A percentile compares a stretch with the other conserved stretches of the same genome.
phyloP scores from a whole-genome alignment of 140 eudicot species.

The Ambrosia hybrid region DNA sequence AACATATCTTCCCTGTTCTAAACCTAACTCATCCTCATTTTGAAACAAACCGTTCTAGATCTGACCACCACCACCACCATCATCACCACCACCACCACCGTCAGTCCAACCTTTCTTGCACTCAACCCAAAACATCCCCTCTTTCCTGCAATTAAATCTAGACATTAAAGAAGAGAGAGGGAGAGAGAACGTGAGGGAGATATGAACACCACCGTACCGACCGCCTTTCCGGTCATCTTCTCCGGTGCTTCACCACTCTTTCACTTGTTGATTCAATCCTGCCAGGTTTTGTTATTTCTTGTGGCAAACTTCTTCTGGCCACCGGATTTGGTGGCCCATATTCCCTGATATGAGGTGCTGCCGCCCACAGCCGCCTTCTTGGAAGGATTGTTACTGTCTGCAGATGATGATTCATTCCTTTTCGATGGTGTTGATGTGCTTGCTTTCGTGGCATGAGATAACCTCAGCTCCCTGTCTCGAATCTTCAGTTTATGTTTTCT shows the following conservation, averaged over 20 bases:
- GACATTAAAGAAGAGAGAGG: no score
- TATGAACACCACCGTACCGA: no score
- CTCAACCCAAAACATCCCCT: no score
- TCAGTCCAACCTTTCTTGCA: no score
- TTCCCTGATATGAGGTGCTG: conserved; percentile 35
- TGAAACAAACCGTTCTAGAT: no score
- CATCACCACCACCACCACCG: no score
- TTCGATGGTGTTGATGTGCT: conserved; percentile 44
- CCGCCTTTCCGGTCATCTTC: no score
- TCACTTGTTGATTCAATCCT: conserved; percentile 35
- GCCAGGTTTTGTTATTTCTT: conserved; percentile 15
- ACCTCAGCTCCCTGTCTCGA: conserved; percentile 80
- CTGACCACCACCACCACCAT: no score
- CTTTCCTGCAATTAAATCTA: no score
- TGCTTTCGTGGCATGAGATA: conserved; percentile 69
- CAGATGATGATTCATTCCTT: conserved; percentile 37
- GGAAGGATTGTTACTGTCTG: conserved; percentile 27
- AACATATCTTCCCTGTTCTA: no score
- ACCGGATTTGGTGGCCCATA: conserved; percentile 82
- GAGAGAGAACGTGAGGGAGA: no score
- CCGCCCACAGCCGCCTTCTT: conserved; percentile 37
- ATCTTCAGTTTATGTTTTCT: conserved; percentile 68
- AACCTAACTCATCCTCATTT: no score
- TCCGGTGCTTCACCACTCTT: conserved; percentile 30
- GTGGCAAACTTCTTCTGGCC: conserved; percentile 54